Evolutionary conservation across 2,329 filamentous ascomycete species (phyloP).

Genomic region (Penicillium glabrum): DNA sequence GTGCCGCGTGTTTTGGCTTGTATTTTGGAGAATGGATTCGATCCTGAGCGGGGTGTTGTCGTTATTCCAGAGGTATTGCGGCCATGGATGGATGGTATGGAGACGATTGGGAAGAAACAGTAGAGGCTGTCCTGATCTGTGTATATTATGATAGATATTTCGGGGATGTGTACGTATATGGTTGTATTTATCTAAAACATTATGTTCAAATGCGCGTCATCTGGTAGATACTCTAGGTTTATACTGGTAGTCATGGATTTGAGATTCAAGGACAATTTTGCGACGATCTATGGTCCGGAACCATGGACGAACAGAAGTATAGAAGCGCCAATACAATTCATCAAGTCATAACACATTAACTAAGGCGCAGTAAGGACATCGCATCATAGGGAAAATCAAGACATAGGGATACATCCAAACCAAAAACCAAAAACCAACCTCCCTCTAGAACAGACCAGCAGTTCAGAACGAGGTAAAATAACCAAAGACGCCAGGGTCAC

Average conservation of each 20-base stretch:
- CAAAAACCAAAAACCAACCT: neutral
- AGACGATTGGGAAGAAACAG: constrained; percentile 55
- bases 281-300: neutral
- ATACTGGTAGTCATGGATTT: neutral
- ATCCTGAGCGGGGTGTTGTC: constrained; percentile 66
- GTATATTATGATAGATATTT: neutral
- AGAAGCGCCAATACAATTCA: constrained; percentile 8
- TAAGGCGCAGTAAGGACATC: constrained; percentile 6
- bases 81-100: constrained; percentile 78
- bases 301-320: neutral
- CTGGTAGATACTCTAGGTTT: neutral
- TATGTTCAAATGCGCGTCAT: neutral
- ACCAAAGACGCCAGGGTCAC: neutral
- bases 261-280: neutral
- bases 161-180: neutral
- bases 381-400: constrained; percentile 14
- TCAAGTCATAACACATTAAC: constrained; percentile 23
- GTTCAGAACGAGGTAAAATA: constrained; percentile 1
- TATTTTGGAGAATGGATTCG: constrained; percentile 87
- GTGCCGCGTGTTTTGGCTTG: constrained; percentile 87
- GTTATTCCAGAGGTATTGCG: constrained; percentile 75
- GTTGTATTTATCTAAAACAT: neutral
- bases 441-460: constrained; percentile 13
- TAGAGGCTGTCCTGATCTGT: neutral
- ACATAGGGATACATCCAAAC: neutral